Conservation (phyloP, 208 protist species). For the Trypanosomatidae sp. region DNA sequence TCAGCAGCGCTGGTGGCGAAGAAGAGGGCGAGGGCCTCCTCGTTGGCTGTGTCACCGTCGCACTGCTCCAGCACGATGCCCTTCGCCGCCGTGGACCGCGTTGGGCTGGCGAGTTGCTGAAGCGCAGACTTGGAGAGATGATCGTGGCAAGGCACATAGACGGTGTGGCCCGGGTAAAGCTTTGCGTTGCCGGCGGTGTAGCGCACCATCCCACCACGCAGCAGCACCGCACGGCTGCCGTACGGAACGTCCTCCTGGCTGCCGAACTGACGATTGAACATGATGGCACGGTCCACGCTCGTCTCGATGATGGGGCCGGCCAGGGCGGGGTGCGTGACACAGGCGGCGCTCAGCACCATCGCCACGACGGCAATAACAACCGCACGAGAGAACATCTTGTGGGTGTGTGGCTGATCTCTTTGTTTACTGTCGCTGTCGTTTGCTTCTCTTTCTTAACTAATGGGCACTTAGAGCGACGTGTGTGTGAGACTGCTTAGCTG, state of each 20-base stretch:
- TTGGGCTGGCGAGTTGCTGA: slow-evolving; percentile 27
- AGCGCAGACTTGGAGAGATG: slow-evolving; percentile 45
- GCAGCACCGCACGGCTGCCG: slow-evolving; percentile 50
- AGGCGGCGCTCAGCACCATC: slow-evolving; percentile 19
- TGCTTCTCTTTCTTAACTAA: too few species aligned
- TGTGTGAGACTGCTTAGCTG: too few species aligned
- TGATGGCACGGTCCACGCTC: slow-evolving; percentile 47
- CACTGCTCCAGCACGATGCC: slow-evolving; percentile 58
- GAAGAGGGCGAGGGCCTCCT: slow-evolving; percentile 37
- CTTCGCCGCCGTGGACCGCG: slow-evolving; percentile 16
- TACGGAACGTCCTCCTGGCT: slow-evolving; percentile 16
- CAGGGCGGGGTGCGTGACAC: slow-evolving; percentile 6
- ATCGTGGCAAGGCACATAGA: slow-evolving; percentile 51
- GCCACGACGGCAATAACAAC: not conserved
- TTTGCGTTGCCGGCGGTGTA: slow-evolving; percentile 25
- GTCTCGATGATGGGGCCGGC: slow-evolving; percentile 32
- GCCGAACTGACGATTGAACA: slow-evolving; percentile 44
- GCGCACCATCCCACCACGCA: slow-evolving; percentile 47
- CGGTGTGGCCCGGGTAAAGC: slow-evolving; percentile 38
- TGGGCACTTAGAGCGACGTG: too few species aligned
- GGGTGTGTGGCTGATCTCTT: too few species aligned
- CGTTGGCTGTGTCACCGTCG: slow-evolving; percentile 52
- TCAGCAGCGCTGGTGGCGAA: slow-evolving; percentile 18
- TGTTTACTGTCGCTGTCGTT: too few species aligned
- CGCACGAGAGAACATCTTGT: too few species aligned